A percentile compares a stretch with the other conserved stretches of the same genome.
phyloP scores from a whole-genome alignment of 352 stramenopile genomes.

The Pythium coloratum region DNA sequence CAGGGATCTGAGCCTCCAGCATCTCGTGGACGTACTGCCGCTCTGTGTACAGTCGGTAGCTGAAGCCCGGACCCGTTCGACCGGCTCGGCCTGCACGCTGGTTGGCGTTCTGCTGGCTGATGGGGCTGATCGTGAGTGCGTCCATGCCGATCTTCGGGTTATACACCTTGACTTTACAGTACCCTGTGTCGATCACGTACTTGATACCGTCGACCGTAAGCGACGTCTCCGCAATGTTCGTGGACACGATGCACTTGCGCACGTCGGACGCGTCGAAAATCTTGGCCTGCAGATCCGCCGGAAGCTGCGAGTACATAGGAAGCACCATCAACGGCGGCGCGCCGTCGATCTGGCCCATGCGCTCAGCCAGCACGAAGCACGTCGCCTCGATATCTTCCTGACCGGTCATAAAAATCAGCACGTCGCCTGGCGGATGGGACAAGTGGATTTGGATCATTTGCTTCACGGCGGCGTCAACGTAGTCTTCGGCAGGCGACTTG shows the following conservation, averaged over 20 bases:
- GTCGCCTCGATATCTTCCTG: slow-evolving; percentile 99
- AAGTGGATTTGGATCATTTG: slow-evolving; percentile 98
- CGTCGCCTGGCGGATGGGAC: slow-evolving; percentile 95
- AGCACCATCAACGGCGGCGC: slow-evolving; percentile 95
- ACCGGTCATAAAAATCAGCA: slow-evolving; percentile 99
- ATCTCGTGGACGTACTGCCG: slow-evolving; percentile 97
- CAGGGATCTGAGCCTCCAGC: slow-evolving; percentile 96
- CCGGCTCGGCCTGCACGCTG: slow-evolving; percentile 95
- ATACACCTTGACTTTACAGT: slow-evolving; percentile 99
- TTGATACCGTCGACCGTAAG: slow-evolving; percentile 97
- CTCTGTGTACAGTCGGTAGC: slow-evolving; percentile 97
- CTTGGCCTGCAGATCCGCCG: slow-evolving; percentile 96
- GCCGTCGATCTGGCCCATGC: slow-evolving; percentile 93
- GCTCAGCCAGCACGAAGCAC: slow-evolving; percentile 93
- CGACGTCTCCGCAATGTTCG: slow-evolving; percentile 97
- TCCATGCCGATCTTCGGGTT: slow-evolving; percentile 99
- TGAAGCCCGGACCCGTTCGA: slow-evolving; percentile 88
- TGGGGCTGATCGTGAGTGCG: slow-evolving; percentile 93
- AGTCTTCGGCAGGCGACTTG: slow-evolving; percentile 96
- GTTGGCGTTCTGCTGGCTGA: slow-evolving; percentile 98
- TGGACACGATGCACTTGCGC: slow-evolving; percentile 97
- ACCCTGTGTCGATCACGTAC: slow-evolving; percentile 98
- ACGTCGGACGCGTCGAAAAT: slow-evolving; percentile 96
- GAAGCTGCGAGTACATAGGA: slow-evolving; percentile 99
- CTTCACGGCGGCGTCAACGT: slow-evolving; percentile 98